phyloP scores from a whole-genome alignment of 2,329 filamentous ascomycete genomes.

The Fusarium keratoplasticum region DNA sequence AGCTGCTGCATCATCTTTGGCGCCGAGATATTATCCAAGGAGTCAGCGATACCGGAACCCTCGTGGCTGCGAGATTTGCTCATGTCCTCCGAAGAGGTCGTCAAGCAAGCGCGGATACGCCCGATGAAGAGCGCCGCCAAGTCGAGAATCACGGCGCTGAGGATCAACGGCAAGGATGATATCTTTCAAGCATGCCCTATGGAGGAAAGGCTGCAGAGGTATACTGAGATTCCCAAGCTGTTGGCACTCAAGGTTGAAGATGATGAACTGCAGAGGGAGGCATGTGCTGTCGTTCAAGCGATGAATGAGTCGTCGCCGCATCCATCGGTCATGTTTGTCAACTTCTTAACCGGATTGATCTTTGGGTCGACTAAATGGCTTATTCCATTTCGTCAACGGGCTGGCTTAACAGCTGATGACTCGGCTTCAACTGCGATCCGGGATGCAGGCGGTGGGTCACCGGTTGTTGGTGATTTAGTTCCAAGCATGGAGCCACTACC shows the following conservation, averaged over 20 bases:
- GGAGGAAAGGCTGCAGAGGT: slow-evolving; percentile 21
- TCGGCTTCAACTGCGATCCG: neutral
- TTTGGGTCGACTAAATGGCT: slow-evolving; percentile 2
- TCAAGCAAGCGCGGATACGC: slow-evolving; percentile 25
- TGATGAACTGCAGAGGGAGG: slow-evolving; percentile 32
- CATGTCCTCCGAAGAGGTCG: slow-evolving; percentile 29
- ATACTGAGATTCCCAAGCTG: neutral
- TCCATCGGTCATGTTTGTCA: neutral
- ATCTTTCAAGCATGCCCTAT: slow-evolving; percentile 39
- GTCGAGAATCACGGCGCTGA: slow-evolving; percentile 26
- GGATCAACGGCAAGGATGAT: slow-evolving; percentile 34
- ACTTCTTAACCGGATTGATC: slow-evolving; percentile 5
- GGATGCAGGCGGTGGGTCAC: neutral
- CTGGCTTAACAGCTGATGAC: neutral
- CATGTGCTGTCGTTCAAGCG: slow-evolving; percentile 8
- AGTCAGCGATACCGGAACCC: neutral
- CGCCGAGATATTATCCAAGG: slow-evolving; percentile 29
- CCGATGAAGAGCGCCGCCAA: slow-evolving; percentile 33
- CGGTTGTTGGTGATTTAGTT: neutral
- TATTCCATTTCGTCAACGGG: slow-evolving; percentile 2
- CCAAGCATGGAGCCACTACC: neutral
- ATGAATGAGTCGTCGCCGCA: neutral
- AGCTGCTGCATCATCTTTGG: slow-evolving; percentile 41
- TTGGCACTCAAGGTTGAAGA: slow-evolving; percentile 15
- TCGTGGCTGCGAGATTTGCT: slow-evolving; percentile 43